Conservation (phyloP, 495 filamentous ascomycete species). For the Trichoderma asperelloides region DNA sequence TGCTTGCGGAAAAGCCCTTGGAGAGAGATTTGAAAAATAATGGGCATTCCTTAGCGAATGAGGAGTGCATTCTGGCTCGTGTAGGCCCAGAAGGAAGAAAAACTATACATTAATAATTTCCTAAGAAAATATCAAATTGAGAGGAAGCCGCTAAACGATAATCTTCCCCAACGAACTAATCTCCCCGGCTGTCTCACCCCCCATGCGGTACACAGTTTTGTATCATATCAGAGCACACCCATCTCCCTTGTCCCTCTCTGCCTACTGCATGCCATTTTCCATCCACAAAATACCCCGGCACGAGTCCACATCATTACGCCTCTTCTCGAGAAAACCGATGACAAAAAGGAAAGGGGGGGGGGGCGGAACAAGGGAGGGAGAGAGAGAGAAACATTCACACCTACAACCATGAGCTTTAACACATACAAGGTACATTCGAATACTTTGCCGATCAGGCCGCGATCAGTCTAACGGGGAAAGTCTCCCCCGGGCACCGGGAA, state of each 20-base stretch:
- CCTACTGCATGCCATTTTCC: no score
- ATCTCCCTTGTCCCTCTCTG: no score
- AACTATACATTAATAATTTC: background rate
- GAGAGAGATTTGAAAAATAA: background rate
- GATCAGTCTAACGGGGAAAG: background rate
- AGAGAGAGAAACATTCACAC: background rate
- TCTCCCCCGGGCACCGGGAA: background rate
- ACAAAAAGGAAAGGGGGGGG: background rate
- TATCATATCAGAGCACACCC: no score
- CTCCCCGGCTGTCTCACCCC: no score
- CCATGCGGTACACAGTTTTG: no score
- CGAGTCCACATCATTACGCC: background rate
- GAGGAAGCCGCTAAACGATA: background rate
- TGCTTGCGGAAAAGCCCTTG: background rate
- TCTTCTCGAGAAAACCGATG: background rate
- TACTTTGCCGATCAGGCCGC: background rate
- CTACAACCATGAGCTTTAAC: background rate
- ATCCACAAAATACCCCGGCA: no score
- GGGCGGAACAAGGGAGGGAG: background rate
- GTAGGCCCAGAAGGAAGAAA: background rate
- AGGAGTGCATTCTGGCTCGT: background rate
- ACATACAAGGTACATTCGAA: background rate
- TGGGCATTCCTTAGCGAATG: background rate
- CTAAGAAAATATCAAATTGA: background rate
- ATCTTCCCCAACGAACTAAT: no score